These are phyloP conservation scores for Gentiana dahurica DNA, from an alignment of 257 asterid genomes.

Conservation along the genomic window DNA sequence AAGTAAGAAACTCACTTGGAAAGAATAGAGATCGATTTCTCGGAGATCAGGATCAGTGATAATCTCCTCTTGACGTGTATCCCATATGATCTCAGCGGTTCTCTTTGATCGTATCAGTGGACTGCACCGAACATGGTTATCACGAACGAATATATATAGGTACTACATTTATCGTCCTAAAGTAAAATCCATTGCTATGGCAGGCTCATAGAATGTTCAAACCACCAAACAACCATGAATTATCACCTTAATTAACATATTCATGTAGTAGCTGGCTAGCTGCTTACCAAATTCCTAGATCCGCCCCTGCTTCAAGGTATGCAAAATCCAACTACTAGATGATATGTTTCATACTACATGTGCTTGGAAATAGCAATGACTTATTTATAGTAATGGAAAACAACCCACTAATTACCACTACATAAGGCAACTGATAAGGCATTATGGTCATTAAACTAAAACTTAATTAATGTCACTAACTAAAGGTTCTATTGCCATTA, in stretches of 20 bases:
- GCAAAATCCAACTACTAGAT: too few relatives aligned
- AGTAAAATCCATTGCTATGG: background rate
- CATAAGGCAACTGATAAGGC: too few relatives aligned
- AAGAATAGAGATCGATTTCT: constrained; percentile 90
- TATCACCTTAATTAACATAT: background rate
- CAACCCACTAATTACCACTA: too few relatives aligned
- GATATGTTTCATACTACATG: too few relatives aligned
- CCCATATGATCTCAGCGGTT: constrained; percentile 97
- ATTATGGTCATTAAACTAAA: too few relatives aligned
- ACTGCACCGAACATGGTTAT: constrained; percentile 31
- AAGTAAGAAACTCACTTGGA: constrained; percentile 50
- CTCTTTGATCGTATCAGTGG: constrained; percentile 84
- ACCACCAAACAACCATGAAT: too few relatives aligned
- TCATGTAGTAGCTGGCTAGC: background rate
- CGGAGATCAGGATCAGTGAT: constrained; percentile 67
- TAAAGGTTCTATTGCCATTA: too few relatives aligned
- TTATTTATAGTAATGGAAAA: too few relatives aligned
- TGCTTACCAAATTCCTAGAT: too few relatives aligned
- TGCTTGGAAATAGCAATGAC: too few relatives aligned
- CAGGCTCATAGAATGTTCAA: background rate
- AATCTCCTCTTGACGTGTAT: constrained; percentile 57
- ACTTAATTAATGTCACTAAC: background rate
- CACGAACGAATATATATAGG: constrained; percentile 8
- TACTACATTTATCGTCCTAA: background rate
- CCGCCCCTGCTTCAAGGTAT: too few relatives aligned